phyloP scores from a whole-genome alignment of 345 rosid genomes.

The Eucalyptus coolabah region DNA sequence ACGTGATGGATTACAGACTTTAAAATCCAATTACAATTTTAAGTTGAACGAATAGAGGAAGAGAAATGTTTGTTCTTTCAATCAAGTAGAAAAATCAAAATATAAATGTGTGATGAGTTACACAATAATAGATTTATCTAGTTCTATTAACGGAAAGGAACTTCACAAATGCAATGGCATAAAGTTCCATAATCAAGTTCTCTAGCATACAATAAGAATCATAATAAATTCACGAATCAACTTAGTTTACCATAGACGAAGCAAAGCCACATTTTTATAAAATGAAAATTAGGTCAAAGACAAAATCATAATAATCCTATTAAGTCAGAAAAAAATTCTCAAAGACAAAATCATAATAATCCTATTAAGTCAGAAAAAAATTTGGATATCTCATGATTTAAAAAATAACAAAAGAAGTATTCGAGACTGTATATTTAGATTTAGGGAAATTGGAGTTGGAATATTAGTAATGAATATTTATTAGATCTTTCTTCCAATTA shows the following conservation, averaged over 20 bases:
- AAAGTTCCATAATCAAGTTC: background rate
- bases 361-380: background rate
- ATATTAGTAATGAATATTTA: no score
- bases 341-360: background rate
- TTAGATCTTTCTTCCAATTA: no score
- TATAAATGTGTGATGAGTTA: background rate
- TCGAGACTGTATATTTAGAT: no score
- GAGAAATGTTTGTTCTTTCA: background rate
- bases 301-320: background rate
- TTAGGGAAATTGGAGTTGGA: no score
- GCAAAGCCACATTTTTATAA: background rate
- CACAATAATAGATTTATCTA: background rate
- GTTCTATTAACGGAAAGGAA: background rate
- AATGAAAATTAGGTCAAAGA: background rate
- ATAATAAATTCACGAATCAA: background rate
- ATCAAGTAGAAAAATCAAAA: background rate
- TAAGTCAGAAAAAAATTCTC: background rate
- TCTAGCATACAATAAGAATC: background rate
- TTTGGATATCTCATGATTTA: background rate
- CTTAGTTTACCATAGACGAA: fast-evolving
- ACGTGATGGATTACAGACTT: fast-evolving
- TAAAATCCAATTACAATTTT: no score
- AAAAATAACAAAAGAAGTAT: no score
- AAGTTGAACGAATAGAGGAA: background rate
- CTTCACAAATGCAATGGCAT: background rate